These are phyloP conservation scores for Hirsutella thompsonii DNA, from an alignment of 2,329 filamentous ascomycete species.

Conservation along the genomic window DNA sequence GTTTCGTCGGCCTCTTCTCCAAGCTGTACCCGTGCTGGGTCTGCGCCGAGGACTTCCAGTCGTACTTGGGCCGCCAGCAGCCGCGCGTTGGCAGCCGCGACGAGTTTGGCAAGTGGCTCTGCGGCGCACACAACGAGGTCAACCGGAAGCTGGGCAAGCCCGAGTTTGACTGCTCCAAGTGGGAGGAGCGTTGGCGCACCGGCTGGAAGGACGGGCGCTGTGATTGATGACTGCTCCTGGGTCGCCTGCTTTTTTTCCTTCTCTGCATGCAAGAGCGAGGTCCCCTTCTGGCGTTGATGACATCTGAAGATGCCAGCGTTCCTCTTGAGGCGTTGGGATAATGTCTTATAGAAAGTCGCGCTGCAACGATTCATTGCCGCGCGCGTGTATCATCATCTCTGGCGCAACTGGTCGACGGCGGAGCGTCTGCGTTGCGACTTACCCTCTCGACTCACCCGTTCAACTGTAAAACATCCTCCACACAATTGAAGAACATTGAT, in stretches of 20 bases:
- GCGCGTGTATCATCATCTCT: no score
- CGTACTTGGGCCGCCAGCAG: conserved; percentile 62
- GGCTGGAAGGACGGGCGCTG: conserved; percentile 66
- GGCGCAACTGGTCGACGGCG: no score
- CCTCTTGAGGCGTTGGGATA: no score
- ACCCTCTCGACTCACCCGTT: no score
- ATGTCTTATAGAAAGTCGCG: no score
- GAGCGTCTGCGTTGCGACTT: no score
- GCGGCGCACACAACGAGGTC: conserved; percentile 76
- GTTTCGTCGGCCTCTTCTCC: conserved; percentile 71
- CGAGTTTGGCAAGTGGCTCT: conserved; percentile 73
- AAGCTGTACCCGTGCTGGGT: conserved; percentile 91
- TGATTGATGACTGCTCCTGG: conserved; percentile 24
- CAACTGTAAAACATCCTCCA: no score
- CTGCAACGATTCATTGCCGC: no score
- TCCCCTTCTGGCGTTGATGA: no score
- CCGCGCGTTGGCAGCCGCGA: conserved; percentile 46
- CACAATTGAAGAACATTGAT: background rate
- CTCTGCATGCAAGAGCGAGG: no score
- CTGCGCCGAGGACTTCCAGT: conserved; percentile 83
- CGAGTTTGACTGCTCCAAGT: conserved; percentile 76
- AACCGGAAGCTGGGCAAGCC: conserved; percentile 84
- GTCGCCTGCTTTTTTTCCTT: background rate
- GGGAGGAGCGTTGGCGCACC: conserved; percentile 91
- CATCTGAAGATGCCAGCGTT: no score